phyloP scores from a whole-genome alignment of 306 rosid genomes.

The Bauhinia variegata region DNA sequence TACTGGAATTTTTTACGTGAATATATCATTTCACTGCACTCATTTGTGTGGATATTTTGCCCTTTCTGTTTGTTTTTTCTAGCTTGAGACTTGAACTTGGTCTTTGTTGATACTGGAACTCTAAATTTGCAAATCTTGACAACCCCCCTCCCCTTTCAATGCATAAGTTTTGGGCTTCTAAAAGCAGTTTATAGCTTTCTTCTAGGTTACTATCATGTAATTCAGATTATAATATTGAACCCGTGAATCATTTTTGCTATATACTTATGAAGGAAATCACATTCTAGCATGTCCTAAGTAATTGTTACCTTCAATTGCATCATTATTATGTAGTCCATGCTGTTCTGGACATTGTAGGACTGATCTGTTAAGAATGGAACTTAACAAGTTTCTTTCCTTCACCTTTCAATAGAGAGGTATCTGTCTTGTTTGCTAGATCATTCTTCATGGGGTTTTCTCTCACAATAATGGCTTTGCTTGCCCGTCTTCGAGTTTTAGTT shows the following conservation, averaged over 20 bases:
- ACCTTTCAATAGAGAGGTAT: constrained; percentile 68
- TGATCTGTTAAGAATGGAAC: constrained; percentile 9
- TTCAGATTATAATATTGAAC: background rate
- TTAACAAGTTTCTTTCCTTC: constrained; percentile 47
- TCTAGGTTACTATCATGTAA: background rate
- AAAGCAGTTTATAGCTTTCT: constrained; percentile 9
- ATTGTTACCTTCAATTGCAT: background rate
- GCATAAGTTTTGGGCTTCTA: constrained; percentile 6
- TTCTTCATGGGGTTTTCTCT: constrained; percentile 80
- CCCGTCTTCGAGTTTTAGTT: constrained; percentile 75
- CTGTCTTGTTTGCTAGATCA: constrained; percentile 72
- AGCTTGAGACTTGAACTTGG: background rate
- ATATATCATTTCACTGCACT: background rate
- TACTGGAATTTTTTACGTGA: background rate
- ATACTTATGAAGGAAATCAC: constrained; percentile 5
- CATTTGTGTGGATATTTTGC: constrained; percentile 8
- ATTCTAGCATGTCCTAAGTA: background rate
- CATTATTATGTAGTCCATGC: background rate
- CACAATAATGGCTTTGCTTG: constrained; percentile 75
- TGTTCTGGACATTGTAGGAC: constrained; percentile 16
- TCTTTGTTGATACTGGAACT: constrained; percentile 26
- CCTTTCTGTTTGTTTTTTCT: constrained; percentile 9
- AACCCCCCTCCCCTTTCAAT: background rate
- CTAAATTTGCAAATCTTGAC: constrained; percentile 1
- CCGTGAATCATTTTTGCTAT: constrained; percentile 6